These are phyloP conservation scores for Bjerkandera adusta DNA, from an alignment of 1,284 basidiomycete species.

Conservation along the genomic window DNA sequence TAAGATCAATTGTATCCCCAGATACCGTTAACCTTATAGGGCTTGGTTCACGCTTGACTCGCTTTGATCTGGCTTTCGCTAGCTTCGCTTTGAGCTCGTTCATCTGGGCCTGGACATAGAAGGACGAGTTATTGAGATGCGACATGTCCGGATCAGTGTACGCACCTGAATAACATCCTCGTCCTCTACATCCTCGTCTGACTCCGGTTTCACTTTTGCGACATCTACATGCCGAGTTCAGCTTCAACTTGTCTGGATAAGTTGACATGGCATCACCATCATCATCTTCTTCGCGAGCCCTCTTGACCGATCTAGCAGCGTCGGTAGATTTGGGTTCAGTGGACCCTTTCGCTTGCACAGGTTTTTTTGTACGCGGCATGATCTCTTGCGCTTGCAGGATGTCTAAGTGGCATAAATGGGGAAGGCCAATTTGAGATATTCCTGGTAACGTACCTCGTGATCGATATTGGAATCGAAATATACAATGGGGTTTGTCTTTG, in stretches of 20 bases:
- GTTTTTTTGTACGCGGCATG: not conserved
- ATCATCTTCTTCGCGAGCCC: not conserved
- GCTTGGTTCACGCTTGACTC: not conserved
- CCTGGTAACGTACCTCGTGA: not conserved
- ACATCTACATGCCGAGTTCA: not conserved
- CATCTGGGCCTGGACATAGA: not conserved
- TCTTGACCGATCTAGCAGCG: not conserved
- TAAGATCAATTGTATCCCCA: not conserved
- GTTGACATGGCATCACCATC: not conserved
- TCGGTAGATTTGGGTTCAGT: not conserved
- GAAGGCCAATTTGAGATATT: not conserved
- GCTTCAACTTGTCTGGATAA: not conserved
- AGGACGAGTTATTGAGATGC: too few relatives aligned
- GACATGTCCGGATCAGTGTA: not conserved
- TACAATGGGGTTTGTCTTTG: not conserved
- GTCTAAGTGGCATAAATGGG: not conserved
- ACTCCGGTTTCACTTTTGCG: not conserved
- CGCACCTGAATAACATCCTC: not conserved
- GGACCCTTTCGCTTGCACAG: not conserved
- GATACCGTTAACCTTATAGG: too few relatives aligned
- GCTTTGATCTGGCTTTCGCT: not conserved
- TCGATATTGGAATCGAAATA: constrained; percentile 6
- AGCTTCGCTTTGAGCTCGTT: not conserved
- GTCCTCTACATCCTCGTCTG: not conserved
- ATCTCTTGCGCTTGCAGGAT: not conserved